Evolutionary conservation across 257 asterid genomes (phyloP).

Genomic region (Mentha longifolia): DNA sequence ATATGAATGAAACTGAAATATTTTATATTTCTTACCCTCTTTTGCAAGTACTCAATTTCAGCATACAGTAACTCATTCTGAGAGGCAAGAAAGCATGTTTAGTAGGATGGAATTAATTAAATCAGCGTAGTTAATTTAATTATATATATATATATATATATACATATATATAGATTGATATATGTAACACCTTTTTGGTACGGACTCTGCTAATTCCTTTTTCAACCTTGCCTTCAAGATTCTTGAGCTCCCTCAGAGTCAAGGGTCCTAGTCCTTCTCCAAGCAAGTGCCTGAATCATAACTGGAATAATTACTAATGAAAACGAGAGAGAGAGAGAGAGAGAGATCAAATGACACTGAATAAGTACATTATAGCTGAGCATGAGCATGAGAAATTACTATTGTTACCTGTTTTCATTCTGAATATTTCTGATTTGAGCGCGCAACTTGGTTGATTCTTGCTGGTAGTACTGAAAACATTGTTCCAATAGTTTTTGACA

Average conservation of each 20-base stretch:
- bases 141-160: too few relatives aligned
- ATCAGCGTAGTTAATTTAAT: background rate
- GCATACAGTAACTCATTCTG: conserved; percentile 93
- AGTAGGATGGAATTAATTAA: background rate
- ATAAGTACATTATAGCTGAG: background rate
- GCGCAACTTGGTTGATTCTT: conserved; percentile 82
- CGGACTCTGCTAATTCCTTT: conserved; percentile 73
- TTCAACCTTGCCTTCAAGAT: conserved; percentile 73
- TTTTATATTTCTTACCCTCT: conserved; percentile 63
- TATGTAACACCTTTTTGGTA: conserved; percentile 63
- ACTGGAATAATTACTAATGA: background rate
- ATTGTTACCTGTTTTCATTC: conserved; percentile 68
- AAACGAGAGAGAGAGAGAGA: conserved; percentile 3
- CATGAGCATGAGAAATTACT: background rate
- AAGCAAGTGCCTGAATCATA: conserved; percentile 61
- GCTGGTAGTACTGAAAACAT: conserved; percentile 76
- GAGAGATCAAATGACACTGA: background rate
- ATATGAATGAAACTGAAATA: too few relatives aligned
- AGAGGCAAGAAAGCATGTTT: conserved; percentile 9
- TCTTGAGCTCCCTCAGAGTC: conserved; percentile 61
- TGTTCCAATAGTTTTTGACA: background rate
- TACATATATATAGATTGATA: background rate
- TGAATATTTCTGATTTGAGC: conserved; percentile 78
- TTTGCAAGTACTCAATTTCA: conserved; percentile 90
- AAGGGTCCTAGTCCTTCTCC: conserved; percentile 74